phyloP scores from a whole-genome alignment of 2,329 filamentous ascomycete species.

The Penicillium psychrosexuale region DNA sequence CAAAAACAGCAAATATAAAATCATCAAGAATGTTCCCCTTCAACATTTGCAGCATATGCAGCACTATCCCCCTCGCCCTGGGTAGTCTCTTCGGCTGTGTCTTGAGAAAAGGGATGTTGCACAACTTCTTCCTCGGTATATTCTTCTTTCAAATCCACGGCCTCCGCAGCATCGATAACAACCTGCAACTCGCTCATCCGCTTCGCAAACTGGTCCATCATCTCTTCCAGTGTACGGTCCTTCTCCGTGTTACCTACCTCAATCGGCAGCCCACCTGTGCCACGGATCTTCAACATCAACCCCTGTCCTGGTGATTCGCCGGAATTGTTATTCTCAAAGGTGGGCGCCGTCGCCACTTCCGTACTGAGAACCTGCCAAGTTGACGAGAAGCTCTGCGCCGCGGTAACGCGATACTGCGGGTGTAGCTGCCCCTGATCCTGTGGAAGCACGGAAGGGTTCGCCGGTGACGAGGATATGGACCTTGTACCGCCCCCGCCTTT shows the following conservation, averaged over 20 bases:
- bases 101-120: not conserved
- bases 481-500: slow-evolving; percentile 10
- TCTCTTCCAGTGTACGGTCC: slow-evolving; percentile 38
- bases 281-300: slow-evolving; percentile 47
- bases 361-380: slow-evolving; percentile 67
- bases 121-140: not conserved
- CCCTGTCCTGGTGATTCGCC: slow-evolving; percentile 47
- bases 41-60: not conserved
- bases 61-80: not conserved
- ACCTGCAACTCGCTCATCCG: slow-evolving; percentile 43
- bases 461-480: slow-evolving; percentile 26
- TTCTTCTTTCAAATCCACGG: not conserved
- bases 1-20: not conserved
- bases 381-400: slow-evolving; percentile 68
- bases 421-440: slow-evolving; percentile 5
- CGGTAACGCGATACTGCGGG: slow-evolving; percentile 53
- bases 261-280: slow-evolving; percentile 35
- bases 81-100: not conserved
- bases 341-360: slow-evolving; percentile 58
- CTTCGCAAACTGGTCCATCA: slow-evolving; percentile 48
- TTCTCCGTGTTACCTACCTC: slow-evolving; percentile 21
- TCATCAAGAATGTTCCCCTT: not conserved
- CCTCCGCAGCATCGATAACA: slow-evolving; percentile 39
- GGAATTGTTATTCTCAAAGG: slow-evolving; percentile 58
- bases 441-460: slow-evolving; percentile 3